These are phyloP conservation scores for Musa itinerans DNA, from an alignment of 176 grass and related monocot genomes.

Conservation along the genomic window DNA sequence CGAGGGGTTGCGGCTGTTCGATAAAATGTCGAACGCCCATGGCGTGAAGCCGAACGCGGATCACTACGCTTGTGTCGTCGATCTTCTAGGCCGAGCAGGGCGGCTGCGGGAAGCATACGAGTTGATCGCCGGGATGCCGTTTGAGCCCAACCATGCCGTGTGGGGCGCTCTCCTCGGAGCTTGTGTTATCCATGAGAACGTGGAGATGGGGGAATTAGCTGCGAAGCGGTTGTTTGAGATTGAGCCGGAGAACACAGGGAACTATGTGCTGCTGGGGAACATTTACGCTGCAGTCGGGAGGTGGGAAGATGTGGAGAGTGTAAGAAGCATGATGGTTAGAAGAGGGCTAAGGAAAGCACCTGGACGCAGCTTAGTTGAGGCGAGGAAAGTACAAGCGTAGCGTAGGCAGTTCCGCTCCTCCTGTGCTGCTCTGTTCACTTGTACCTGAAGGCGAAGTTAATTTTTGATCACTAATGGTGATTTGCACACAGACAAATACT, in stretches of 20 bases:
- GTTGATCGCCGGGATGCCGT: conserved; percentile 48
- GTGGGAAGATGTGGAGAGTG: conserved; percentile 42
- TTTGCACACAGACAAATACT: too few species aligned
- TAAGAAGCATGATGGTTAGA: conserved; percentile 31
- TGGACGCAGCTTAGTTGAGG: conserved; percentile 43
- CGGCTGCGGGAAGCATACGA: conserved; percentile 44
- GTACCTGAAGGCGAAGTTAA: too few species aligned
- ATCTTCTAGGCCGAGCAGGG: conserved; percentile 59
- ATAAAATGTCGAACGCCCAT: conserved; percentile 29
- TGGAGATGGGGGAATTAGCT: conserved; percentile 43
- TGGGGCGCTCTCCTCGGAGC: conserved; percentile 58
- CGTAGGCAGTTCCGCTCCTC: too few species aligned
- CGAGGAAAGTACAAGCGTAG: neutral
- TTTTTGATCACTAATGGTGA: too few species aligned
- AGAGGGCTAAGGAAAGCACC: conserved; percentile 37
- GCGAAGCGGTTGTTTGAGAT: conserved; percentile 48
- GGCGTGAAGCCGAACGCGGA: conserved; percentile 32
- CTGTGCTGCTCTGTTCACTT: too few species aligned
- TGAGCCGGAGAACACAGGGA: conserved; percentile 42
- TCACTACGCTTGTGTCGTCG: conserved; percentile 42
- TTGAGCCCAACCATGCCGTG: conserved; percentile 25
- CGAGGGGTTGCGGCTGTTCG: conserved; percentile 38
- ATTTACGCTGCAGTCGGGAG: conserved; percentile 43
- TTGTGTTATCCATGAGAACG: conserved; percentile 53
- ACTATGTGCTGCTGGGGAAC: conserved; percentile 58